Percentiles rank a stretch among this genome's conserved stretches.
These are phyloP conservation scores for Colletotrichum spaethianum DNA, from an alignment of 2,329 filamentous ascomycete species.

Conservation along the genomic window DNA sequence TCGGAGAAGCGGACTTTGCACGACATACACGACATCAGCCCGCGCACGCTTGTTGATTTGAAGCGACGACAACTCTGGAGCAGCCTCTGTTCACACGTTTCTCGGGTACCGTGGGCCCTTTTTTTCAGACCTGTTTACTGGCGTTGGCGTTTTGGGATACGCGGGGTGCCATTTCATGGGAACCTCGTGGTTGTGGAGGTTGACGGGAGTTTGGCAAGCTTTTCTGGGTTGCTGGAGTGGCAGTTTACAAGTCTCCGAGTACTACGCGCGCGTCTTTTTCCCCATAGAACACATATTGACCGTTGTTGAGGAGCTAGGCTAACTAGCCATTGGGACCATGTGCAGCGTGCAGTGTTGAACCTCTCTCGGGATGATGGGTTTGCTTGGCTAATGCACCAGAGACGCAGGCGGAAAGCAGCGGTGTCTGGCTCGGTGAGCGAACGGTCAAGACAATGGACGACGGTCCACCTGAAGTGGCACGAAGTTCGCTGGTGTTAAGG, in stretches of 20 bases:
- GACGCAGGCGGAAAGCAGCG: slow-evolving; percentile 18
- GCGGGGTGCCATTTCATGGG: slow-evolving; percentile 31
- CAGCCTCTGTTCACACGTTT: slow-evolving; percentile 23
- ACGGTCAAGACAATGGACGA: slow-evolving; percentile 10
- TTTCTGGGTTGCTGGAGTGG: slow-evolving; percentile 37
- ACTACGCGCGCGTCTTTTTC: slow-evolving; percentile 18
- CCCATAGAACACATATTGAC: slow-evolving; percentile 39
- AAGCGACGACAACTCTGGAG: slow-evolving; percentile 6
- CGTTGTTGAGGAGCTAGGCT: slow-evolving; percentile 34
- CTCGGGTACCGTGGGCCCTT: slow-evolving; percentile 11
- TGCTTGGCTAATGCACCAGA: slow-evolving; percentile 28
- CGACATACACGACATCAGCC: slow-evolving; percentile 10
- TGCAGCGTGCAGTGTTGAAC: neutral
- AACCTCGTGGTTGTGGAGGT: slow-evolving; percentile 36
- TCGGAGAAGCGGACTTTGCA: slow-evolving; percentile 24
- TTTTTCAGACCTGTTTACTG: slow-evolving; percentile 32
- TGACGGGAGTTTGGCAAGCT: slow-evolving; percentile 41
- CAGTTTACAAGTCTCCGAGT: slow-evolving; percentile 33
- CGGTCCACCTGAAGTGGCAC: slow-evolving; percentile 1
- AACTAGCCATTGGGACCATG: neutral
- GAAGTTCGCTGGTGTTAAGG: slow-evolving; percentile 14
- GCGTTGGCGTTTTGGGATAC: slow-evolving; percentile 43
- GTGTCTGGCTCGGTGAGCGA: slow-evolving; percentile 15
- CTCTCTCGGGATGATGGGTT: neutral
- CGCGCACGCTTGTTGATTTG: neutral